Conservation (phyloP, 768 basidiomycete species). For the Phallus indusiatus region DNA sequence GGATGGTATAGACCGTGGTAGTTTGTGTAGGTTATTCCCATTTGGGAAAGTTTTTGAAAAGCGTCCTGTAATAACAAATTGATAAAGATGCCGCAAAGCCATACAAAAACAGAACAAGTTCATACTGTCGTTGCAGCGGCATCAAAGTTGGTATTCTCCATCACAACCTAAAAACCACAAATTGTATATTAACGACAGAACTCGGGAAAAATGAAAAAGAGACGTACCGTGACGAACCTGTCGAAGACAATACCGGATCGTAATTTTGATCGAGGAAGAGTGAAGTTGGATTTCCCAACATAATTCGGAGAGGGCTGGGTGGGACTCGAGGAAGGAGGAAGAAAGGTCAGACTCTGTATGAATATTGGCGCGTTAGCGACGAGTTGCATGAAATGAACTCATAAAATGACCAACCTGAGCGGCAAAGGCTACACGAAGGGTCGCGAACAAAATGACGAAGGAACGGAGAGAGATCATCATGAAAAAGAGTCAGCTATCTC, state of each 20-base stretch:
- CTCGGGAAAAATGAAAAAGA: not conserved
- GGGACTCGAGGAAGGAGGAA: constrained; percentile 5
- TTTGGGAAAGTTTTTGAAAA: constrained; percentile 30
- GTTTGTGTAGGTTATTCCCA: constrained; percentile 36
- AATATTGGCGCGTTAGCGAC: no score
- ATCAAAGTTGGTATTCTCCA: constrained; percentile 52
- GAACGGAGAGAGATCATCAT: not conserved
- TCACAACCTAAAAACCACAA: constrained; percentile 36
- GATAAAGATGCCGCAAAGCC: not conserved
- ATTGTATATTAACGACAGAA: constrained; percentile 15
- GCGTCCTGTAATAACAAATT: constrained; percentile 7
- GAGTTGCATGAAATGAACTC: no score
- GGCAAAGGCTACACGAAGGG: not conserved
- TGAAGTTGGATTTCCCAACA: constrained; percentile 32
- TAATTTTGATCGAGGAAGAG: constrained; percentile 28
- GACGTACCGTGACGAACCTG: constrained; percentile 21
- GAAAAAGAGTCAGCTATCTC: not conserved
- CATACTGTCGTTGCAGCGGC: constrained; percentile 16
- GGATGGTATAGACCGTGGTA: constrained; percentile 42
- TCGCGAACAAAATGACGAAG: not conserved
- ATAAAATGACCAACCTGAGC: not conserved
- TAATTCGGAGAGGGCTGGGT: constrained; percentile 26
- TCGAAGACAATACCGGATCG: constrained; percentile 36
- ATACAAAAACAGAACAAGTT: not conserved
- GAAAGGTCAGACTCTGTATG: not conserved